Base-by-base conservation (phyloP, 192 early-diverging fungal species). In the Spinellus fusiger region DNA sequence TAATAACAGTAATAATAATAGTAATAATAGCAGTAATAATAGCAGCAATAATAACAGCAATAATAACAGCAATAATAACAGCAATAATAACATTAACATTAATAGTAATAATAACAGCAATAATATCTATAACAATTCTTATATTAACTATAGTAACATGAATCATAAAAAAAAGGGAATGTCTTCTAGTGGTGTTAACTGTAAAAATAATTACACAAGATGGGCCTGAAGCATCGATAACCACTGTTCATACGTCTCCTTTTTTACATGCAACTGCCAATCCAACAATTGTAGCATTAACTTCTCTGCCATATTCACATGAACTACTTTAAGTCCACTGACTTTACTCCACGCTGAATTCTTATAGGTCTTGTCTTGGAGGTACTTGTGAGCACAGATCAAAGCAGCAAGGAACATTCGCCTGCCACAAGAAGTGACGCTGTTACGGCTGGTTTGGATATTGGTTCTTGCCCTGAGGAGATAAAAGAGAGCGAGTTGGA, bases 291-390 rank as follows among this genome's bases (percentile, higher is more conserved):
- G 65, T 7, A 96, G 63, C 68, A 97, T 91, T 28, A 80, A 78
- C 31, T 83, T 73, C 78, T 97, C 93, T 65, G 86, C 84, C 25
- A 78, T 77, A 69, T 87, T 89, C 54, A 97, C 86, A 73, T 97
- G 89, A 7, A 69, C 53, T 29, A 89, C 77, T 3, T 81, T 73
- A 5, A 97, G 80, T 35, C 88, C 86, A 15, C 89, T 91, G 48
- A 96, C 89, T 77, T 89, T 89, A 51, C 91, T 76, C 95, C 95
- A 97, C 8, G 91, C 87, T 59, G 74, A 77, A 79, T 93, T 95
- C 10, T 84, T 81, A 67, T 93, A 97, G 40, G 84, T 87, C 54
- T 83, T 84, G 79, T 97, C 95, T 60, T 83, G 82, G 46, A 89
- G 81, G 65, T 87, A 94, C 64, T 97, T 97, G 57, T 90, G 90